Conservation (phyloP, 2,329 filamentous ascomycete species). For the Aspergillus candidus region DNA sequence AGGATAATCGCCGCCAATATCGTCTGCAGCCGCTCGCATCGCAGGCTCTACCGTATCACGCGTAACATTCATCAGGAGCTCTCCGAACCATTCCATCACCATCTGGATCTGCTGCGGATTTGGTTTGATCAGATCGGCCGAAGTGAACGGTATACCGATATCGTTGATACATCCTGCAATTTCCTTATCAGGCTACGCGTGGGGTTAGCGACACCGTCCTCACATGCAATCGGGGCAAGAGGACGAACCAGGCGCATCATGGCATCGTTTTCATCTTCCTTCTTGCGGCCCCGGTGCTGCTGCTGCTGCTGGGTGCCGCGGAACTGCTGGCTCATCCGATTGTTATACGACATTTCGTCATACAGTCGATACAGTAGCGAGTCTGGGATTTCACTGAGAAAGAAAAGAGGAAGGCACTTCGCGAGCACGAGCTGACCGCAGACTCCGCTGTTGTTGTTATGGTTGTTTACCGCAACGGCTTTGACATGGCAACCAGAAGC, state of each 20-base stretch:
- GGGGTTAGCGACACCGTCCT: conserved; percentile 7
- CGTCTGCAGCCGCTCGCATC: conserved; percentile 86
- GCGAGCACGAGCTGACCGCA: conserved; percentile 2
- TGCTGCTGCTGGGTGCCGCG: conserved; percentile 43
- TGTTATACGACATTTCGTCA: conserved; percentile 44
- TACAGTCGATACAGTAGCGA: not conserved
- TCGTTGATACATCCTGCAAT: conserved; percentile 97
- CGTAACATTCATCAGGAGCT: conserved; percentile 87
- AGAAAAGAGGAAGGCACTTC: conserved; percentile 3
- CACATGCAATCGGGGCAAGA: not conserved
- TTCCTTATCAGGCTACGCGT: conserved; percentile 58
- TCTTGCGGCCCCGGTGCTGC: conserved; percentile 45
- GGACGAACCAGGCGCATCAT: conserved; percentile 51
- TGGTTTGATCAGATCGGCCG: conserved; percentile 85
- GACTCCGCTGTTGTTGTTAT: conserved; percentile 21
- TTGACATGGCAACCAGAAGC: conserved; percentile 21
- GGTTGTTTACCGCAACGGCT: conserved; percentile 32
- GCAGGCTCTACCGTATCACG: conserved; percentile 90
- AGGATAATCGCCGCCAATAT: conserved; percentile 74
- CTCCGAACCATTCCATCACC: conserved; percentile 96
- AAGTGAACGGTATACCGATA: conserved; percentile 83
- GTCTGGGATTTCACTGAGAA: not conserved
- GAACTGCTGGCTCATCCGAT: conserved; percentile 49
- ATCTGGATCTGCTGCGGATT: conserved; percentile 93
- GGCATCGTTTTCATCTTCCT: conserved; percentile 53